Evolutionary conservation across 768 basidiomycete species (phyloP).

Genomic region (Myochromella boudieri): DNA sequence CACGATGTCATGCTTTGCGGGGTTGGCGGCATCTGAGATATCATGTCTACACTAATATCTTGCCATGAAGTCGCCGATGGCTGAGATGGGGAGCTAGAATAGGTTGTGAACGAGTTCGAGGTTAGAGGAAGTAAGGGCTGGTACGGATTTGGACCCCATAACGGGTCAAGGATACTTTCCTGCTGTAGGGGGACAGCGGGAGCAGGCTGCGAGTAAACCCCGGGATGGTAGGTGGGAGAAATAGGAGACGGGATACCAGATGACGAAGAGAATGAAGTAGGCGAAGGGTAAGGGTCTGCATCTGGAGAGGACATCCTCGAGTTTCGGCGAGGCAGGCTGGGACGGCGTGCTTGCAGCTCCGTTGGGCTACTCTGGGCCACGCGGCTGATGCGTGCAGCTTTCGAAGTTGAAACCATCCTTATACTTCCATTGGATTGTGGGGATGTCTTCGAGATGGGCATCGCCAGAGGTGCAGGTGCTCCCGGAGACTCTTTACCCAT

Average conservation of each 20-base stretch:
- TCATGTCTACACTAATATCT: background rate
- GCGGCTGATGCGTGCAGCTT: conserved; percentile 32
- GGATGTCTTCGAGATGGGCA: conserved; percentile 19
- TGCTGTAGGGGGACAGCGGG: conserved; percentile 4
- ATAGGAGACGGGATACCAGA: conserved; percentile 20
- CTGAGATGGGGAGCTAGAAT: background rate
- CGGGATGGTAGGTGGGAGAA: conserved; percentile 15
- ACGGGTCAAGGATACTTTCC: conserved; percentile 3
- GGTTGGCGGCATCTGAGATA: background rate
- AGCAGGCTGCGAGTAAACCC: conserved; percentile 10
- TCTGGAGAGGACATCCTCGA: conserved; percentile 39
- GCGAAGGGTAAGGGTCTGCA: conserved; percentile 23
- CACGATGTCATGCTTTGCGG: background rate
- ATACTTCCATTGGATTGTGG: conserved; percentile 26
- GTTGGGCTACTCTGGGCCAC: conserved; percentile 33
- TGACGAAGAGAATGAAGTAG: conserved; percentile 13
- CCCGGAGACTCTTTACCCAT: conserved; percentile 28
- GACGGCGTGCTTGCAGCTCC: conserved; percentile 29
- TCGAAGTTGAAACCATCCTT: conserved; percentile 31
- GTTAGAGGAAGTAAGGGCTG: conserved; percentile 8
- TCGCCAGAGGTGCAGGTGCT: conserved; percentile 25
- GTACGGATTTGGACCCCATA: conserved; percentile 10
- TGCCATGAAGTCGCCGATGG: conserved; percentile 8
- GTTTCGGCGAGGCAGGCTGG: conserved; percentile 28
- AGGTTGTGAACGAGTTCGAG: conserved; percentile 7